Evolutionary conservation across 257 asterid genomes (phyloP), one percentile per base, ranked within the genome.

Genomic region (Linaria vulgaris): DNA sequence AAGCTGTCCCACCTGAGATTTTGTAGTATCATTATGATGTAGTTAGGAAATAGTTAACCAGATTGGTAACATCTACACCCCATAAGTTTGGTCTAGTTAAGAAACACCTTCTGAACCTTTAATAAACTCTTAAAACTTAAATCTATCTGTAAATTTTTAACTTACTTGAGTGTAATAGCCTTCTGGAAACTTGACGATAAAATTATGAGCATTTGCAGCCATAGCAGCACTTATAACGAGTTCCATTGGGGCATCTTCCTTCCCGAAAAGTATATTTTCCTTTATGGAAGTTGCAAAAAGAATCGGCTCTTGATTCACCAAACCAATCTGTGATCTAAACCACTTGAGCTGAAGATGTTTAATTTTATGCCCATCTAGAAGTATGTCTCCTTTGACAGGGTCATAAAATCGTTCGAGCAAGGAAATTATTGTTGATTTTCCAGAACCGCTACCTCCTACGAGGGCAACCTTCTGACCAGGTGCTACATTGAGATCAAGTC

Each of bases 381-480:
- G 46, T 55, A 83, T 72, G 39, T 80, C 83, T 63, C 86, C 90
- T 53, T 73, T 65, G 13, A 20, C 37, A 22, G 76, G 67, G 41
- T 83, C 89, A 51, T 80, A 83, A 49, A 83, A 83, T 66, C 89
- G 68, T 66, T 80, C 79, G 0, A 83, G 75, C 75, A 83, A 62
- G 3, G 80, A 75, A 13, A 83, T 70, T 15, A 83, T 56, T 12
- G 89, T 80, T n/a, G 86, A 78, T 66, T 82, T 75, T 23, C 80
- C 80, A 5, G 76, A 75, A 11, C 78, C 74, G 21, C 81, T 76
- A 6, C 69, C 79, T 44, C 82, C 82, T 9, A 73, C 82, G 1
- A 77, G 79, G 34, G 79, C 82, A 17, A 69, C 71, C 58, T 73
- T 72, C 76, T 69, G 50, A 4, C 79, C 76, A 24, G 82, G 79